Conservation (phyloP, 2,329 filamentous ascomycete genomes). For the Helicocarpus griseus region DNA sequence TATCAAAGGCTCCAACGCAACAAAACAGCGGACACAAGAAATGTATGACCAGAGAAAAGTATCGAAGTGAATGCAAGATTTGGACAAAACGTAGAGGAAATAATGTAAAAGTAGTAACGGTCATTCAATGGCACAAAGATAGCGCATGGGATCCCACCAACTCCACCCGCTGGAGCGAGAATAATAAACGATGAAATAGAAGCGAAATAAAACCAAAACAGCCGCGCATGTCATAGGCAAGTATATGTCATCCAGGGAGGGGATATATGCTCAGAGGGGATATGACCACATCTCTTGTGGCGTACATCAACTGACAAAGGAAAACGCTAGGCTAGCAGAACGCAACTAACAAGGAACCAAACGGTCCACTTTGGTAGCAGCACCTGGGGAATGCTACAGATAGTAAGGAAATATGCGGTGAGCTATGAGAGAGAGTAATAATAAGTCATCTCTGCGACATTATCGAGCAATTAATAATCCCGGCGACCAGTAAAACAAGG, state of each 20-base stretch:
- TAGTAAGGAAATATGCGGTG: background rate
- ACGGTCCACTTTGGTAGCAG: background rate
- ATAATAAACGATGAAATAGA: background rate
- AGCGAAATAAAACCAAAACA: background rate
- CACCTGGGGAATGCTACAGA: background rate
- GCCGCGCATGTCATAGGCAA: background rate
- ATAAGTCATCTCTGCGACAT: background rate
- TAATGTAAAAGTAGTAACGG: background rate
- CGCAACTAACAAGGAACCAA: background rate
- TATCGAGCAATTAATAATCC: background rate
- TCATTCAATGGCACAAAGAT: background rate
- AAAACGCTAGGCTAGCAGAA: background rate
- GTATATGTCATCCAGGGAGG: background rate
- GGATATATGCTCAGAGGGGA: background rate
- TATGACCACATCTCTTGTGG: background rate
- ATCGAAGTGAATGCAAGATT: background rate
- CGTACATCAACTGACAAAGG: background rate
- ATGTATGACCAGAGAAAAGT: background rate
- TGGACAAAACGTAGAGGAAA: background rate
- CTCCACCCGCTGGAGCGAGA: conserved; percentile 3
- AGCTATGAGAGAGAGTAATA: background rate
- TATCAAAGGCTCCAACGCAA: too few relatives aligned
- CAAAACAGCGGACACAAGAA: background rate
- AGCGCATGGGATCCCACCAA: conserved; percentile 1
- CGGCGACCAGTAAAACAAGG: background rate